Conservation (phyloP, 2,329 filamentous ascomycete genomes). For the Bipolaris victoriae region DNA sequence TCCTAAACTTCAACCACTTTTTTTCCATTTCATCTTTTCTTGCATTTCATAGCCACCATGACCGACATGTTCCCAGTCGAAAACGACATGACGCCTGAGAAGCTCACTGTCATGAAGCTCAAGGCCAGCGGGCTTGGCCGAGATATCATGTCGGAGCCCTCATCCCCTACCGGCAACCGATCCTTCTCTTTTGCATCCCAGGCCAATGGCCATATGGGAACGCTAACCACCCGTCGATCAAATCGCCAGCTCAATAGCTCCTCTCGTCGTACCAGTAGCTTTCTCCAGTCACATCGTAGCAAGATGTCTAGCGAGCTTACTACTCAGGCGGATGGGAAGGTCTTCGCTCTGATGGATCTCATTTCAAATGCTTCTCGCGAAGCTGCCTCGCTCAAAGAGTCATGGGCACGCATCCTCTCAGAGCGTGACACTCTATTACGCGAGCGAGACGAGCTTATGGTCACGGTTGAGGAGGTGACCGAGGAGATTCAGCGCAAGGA, state of each 20-base stretch:
- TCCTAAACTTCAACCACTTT: neutral
- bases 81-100: constrained; percentile 27
- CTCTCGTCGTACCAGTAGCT: constrained; percentile 30
- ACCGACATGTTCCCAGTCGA: constrained; percentile 10
- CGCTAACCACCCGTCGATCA: constrained; percentile 24
- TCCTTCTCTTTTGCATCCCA: constrained; percentile 21
- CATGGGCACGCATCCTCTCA: constrained; percentile 32
- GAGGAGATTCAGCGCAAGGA: constrained; percentile 33
- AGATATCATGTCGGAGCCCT: constrained; percentile 33
- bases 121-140: constrained; percentile 27
- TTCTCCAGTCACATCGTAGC: constrained; percentile 32
- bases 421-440: constrained; percentile 33
- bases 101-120: constrained; percentile 33
- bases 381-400: constrained; percentile 33
- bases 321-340: constrained; percentile 33
- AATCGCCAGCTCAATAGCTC: constrained; percentile 25
- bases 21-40: neutral
- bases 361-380: constrained; percentile 35
- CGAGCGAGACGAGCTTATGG: constrained; percentile 29
- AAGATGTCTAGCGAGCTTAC: constrained; percentile 36
- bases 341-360: constrained; percentile 38
- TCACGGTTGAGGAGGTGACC: constrained; percentile 29
- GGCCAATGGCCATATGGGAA: constrained; percentile 9
- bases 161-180: constrained; percentile 19
- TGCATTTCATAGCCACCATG: constrained; percentile 1